Evolutionary conservation across 2,329 filamentous ascomycete genomes (phyloP), one percentile per base, ranked within the genome.

Genomic region (Rhexocercosporidium sp.): DNA sequence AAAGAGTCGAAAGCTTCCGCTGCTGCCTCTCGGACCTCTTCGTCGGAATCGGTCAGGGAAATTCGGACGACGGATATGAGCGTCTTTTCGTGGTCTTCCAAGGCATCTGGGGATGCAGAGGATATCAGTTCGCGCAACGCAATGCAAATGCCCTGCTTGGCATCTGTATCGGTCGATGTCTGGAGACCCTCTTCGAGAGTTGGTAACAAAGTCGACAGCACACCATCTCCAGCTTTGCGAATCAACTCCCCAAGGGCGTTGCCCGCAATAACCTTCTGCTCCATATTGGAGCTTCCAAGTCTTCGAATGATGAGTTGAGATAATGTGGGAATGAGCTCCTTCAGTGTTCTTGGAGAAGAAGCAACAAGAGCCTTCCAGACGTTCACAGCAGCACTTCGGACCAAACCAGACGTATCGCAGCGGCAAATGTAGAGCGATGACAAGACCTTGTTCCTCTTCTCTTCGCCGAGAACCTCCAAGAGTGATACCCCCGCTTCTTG

Each of bases 361-460:
- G 66, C 37, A 20, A 56, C 53, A 34, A 37, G 29, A 12, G 66
- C 66, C 82, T 99, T 99, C 96, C 96, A 99, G 57, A 99, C 95
- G 73, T 88, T 88, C 76, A 98, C 90, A 37, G 96, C 94, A 49
- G 95, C 95, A 59, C 92, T 89, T 67, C 95, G 93, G 64, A 99
- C 96, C 66, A 96, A 85, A 62, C 91, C 92, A 68, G 96, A 94
- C 37, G 96, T 99, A 84, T 99, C 96, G 82, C 94, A 97, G 70
- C 96, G 92, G 81, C 96, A 98, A 71, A 99, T 96, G 78, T 98
- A 99, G 59, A 99, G 85, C 6, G 95, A 93, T n/a, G 96, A 97
- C 22, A 99, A 85, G 27, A 99, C 94, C 81, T 95, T 97, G 85
- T 99, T 96, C 68, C 96, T 91, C 81, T 95, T 96, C 78, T 98